A percentile compares a stretch with the other conserved stretches of the same genome.
Evolutionary conservation across 1,284 basidiomycete genomes (phyloP).

Genomic region (Tylopilus sp.): DNA sequence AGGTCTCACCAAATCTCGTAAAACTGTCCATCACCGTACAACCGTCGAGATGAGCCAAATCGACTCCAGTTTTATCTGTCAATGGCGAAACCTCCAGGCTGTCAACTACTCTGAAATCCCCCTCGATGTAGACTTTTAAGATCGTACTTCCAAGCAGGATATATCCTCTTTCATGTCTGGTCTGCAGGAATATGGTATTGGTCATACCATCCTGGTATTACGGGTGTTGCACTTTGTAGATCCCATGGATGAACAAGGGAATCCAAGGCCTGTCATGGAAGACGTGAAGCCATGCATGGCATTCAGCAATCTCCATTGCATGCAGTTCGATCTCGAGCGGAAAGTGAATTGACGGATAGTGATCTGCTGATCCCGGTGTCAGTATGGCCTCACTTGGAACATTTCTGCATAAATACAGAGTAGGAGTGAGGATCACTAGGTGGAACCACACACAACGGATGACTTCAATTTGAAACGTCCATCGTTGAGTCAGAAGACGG

Average conservation of each 20-base stretch:
- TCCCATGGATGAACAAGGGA: no score
- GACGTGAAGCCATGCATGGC: not conserved
- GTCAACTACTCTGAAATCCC: not conserved
- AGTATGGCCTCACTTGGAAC: not conserved
- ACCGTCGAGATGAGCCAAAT: not conserved
- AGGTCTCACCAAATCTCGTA: not conserved
- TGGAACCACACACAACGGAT: not conserved
- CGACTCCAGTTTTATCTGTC: not conserved
- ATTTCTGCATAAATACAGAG: not conserved
- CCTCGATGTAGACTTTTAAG: not conserved
- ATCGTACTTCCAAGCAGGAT: not conserved
- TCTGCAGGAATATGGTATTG: not conserved
- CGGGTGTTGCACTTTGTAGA: not conserved
- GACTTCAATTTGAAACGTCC: not conserved
- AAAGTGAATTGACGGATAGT: not conserved
- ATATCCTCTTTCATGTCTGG: not conserved
- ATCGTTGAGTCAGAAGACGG: accelerated
- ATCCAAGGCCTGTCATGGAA: not conserved
- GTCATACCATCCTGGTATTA: not conserved
- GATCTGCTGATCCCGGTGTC: not conserved
- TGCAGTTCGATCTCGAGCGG: not conserved
- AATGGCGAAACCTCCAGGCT: not conserved
- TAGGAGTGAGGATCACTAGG: not conserved
- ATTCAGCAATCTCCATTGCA: not conserved
- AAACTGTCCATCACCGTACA: not conserved